Conservation (phyloP, 257 asterid species). For the Linaria vulgaris region DNA sequence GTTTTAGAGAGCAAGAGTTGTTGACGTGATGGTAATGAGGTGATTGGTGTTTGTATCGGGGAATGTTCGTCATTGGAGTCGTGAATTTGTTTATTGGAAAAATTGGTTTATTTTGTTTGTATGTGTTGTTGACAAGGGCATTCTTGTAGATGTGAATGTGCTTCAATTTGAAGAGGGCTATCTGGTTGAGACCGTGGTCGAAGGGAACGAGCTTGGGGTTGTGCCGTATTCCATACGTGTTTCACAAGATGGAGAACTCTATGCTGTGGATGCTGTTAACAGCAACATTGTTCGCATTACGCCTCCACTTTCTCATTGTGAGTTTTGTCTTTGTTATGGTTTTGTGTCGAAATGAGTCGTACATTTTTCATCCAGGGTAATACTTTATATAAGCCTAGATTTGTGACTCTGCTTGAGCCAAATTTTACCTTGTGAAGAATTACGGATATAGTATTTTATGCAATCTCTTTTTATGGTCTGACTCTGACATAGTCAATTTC, state of each 20-base stretch:
- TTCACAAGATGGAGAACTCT: constrained; percentile 91
- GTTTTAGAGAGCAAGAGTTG: too few species aligned
- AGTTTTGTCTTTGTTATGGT: constrained; percentile 23
- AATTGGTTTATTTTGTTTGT: too few species aligned
- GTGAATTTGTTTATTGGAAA: too few species aligned
- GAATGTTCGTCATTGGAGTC: too few species aligned
- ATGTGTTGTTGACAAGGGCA: not conserved
- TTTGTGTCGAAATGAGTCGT: not conserved
- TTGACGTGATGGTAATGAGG: too few species aligned
- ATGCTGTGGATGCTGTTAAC: constrained; percentile 86
- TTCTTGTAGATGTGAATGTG: constrained; percentile 65
- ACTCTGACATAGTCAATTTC: constrained; percentile 15
- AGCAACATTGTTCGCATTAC: constrained; percentile 85
- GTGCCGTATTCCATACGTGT: constrained; percentile 74
- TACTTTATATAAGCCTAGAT: not conserved
- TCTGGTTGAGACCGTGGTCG: constrained; percentile 90
- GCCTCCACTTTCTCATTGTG: constrained; percentile 92
- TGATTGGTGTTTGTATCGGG: too few species aligned
- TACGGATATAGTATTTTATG: not conserved
- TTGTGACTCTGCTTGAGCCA: not conserved
- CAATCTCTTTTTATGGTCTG: constrained; percentile 16
- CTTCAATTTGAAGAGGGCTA: constrained; percentile 91
- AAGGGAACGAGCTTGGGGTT: constrained; percentile 88
- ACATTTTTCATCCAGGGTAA: not conserved
- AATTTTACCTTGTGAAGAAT: constrained; percentile 1